phyloP scores from a whole-genome alignment of 768 basidiomycete genomes.

The Phanerochaete carnosa region DNA sequence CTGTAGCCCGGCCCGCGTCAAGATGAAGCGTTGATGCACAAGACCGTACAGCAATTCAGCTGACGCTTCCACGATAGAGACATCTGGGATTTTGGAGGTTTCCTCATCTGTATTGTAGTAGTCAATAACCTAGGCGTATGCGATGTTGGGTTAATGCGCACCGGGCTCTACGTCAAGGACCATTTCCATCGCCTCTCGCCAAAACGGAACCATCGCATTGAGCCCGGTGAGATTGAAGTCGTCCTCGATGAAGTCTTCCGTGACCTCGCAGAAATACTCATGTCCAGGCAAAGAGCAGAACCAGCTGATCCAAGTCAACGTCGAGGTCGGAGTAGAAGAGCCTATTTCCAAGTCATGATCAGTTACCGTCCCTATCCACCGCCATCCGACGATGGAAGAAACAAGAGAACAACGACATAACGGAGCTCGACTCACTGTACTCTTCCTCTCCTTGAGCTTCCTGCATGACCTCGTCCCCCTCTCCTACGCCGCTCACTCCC shows the following conservation, averaged over 20 bases:
- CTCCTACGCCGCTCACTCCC: constrained; percentile 57
- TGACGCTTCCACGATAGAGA: constrained; percentile 96
- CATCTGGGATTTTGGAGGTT: constrained; percentile 93
- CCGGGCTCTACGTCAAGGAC: constrained; percentile 98
- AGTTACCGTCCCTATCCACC: neutral
- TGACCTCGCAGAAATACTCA: constrained; percentile 98
- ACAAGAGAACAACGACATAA: neutral
- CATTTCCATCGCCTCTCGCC: constrained; percentile 99
- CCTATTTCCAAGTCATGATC: constrained; percentile 38
- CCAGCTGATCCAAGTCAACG: constrained; percentile 94
- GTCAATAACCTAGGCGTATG: constrained; percentile 15
- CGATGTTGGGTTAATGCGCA: constrained; percentile 36
- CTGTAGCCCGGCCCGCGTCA: constrained; percentile 90
- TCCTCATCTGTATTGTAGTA: constrained; percentile 67
- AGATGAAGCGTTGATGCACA: constrained; percentile 95
- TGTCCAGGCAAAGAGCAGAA: constrained; percentile 94
- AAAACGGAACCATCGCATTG: constrained; percentile 95
- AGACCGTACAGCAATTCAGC: constrained; percentile 97
- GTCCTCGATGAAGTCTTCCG: constrained; percentile 99
- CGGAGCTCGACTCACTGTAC: constrained; percentile 61
- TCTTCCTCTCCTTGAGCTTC: constrained; percentile 55
- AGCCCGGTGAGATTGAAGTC: constrained; percentile 98
- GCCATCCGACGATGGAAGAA: neutral
- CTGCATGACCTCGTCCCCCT: constrained; percentile 80
- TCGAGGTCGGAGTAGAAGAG: constrained; percentile 87